Evolutionary conservation across 225 moss, liverwort and hornwort species (phyloP).

Genomic region (Pleurozium schreberi): DNA sequence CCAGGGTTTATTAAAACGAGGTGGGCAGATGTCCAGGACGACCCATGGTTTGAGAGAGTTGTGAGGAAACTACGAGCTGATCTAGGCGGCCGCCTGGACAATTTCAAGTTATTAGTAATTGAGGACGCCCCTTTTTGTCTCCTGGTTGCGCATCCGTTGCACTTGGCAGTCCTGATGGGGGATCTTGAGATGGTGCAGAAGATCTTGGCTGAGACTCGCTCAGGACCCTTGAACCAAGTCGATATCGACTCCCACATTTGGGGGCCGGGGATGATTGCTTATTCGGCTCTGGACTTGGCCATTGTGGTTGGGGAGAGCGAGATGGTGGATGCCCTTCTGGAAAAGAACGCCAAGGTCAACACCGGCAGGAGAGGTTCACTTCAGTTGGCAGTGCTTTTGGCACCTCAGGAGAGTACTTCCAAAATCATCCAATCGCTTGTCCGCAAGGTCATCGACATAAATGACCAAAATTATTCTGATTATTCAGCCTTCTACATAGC

Average conservation of each 20-base stretch:
- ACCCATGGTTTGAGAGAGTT: neutral
- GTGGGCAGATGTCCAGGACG: rapidly evolving
- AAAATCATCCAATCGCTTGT: neutral
- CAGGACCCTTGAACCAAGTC: rapidly evolving
- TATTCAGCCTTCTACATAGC: neutral
- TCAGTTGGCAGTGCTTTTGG: rapidly evolving
- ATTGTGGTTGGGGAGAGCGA: neutral
- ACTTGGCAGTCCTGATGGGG: neutral
- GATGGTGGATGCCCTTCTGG: neutral
- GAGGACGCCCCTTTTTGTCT: rapidly evolving
- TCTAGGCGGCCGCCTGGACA: neutral
- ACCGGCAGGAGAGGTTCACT: rapidly evolving
- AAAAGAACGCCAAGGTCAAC: neutral
- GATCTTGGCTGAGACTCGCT: neutral
- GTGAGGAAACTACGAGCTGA: neutral
- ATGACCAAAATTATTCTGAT: rapidly evolving
- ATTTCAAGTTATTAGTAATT: rapidly evolving
- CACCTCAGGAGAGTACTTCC: neutral
- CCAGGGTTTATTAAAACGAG: rapidly evolving
- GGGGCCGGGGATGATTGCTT: rapidly evolving
- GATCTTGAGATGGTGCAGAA: neutral
- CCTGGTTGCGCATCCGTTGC: rapidly evolving
- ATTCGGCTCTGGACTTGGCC: neutral
- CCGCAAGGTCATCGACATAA: neutral
- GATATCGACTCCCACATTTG: neutral